These are phyloP conservation scores for Fusarium clavum DNA, from an alignment of 2,329 filamentous ascomycete species.

Conservation along the genomic window DNA sequence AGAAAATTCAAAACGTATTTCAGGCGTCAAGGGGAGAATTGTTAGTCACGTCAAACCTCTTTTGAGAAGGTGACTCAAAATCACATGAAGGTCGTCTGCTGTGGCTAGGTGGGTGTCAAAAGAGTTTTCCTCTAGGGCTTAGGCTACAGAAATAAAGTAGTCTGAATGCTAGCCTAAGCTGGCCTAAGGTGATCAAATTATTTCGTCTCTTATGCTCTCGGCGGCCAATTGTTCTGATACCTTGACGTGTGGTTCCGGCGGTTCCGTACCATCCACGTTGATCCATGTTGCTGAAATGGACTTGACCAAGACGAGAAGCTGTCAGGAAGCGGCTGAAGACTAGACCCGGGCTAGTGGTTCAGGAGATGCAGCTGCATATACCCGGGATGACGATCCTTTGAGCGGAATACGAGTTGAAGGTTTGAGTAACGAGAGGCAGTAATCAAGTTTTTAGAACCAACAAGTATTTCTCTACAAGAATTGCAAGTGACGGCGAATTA, in stretches of 20 bases:
- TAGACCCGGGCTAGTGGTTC: not conserved
- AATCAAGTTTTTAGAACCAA: not conserved
- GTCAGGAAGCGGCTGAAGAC: not conserved
- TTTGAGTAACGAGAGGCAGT: too few relatives aligned
- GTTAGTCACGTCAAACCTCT: not conserved
- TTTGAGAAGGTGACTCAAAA: not conserved
- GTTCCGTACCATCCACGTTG: not conserved
- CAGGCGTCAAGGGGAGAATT: not conserved
- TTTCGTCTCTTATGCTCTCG: too few relatives aligned
- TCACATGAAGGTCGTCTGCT: not conserved
- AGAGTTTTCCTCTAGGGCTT: too few relatives aligned
- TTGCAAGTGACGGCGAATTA: not conserved
- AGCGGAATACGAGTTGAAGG: not conserved
- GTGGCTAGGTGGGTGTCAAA: too few relatives aligned
- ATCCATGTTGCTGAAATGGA: not conserved
- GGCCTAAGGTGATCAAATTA: too few relatives aligned
- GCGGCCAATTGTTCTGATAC: too few relatives aligned
- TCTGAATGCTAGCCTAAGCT: too few relatives aligned
- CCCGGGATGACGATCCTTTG: not conserved
- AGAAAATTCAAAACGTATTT: not conserved
- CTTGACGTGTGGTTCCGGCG: not conserved
- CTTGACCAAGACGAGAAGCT: conserved; percentile 11
- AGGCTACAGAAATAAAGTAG: too few relatives aligned
- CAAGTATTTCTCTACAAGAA: not conserved
- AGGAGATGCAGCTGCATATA: not conserved